Base-by-base conservation (phyloP, 2,329 filamentous ascomycete genomes). In the Fusarium nanum region DNA sequence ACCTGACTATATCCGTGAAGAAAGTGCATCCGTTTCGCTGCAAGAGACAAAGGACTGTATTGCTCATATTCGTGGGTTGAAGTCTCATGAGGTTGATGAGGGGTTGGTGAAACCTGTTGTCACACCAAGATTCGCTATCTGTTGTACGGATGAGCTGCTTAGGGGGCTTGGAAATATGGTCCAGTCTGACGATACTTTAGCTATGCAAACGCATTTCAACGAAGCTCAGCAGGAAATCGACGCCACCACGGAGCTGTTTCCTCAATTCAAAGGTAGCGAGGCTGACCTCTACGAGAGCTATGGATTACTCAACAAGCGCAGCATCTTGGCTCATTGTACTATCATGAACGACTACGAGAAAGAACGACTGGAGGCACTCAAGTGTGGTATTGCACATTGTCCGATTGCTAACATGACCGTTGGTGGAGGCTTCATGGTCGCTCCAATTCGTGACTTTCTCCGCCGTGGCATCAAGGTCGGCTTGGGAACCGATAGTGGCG, bases 161-260 rank as follows among this genome's bases (percentile, higher is more conserved):
- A 46, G 32, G 10, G 62, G 53, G 1, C 62, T 65, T 14, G 62
- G 62, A 8, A 14, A 65, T 12, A 65, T 65, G 27, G 14, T 65
- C 4, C 4, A 60, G 4, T 11, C 60, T 1, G 62, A 65, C 4
- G 23, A 52, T 46, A 42, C 62, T 22, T 13, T 65, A 9, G 34
- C 62, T 1, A 65, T 65, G 27, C 62, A 65, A 13, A 65, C 62
- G 1, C 62, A 65, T 11, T 65, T 65, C 32, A 65, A 65, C 7
- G 62, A 65, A 60, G 62, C 62, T 4, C 62, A 65, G 16, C 62
- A 65, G 25, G 62, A 65, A 16, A 65, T 65, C 0, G 60, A 65
- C 7, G 47, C 47, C 3, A 65, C 62, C 7, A 60, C 40, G 6
- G 32, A 42, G 2, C 16, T 65, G 3, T 65, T 65, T 6, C 62